A percentile compares a stretch with the other conserved stretches of the same genome.
Conservation (phyloP, 257 asterid genomes). For the Przewalskia tangutica region DNA sequence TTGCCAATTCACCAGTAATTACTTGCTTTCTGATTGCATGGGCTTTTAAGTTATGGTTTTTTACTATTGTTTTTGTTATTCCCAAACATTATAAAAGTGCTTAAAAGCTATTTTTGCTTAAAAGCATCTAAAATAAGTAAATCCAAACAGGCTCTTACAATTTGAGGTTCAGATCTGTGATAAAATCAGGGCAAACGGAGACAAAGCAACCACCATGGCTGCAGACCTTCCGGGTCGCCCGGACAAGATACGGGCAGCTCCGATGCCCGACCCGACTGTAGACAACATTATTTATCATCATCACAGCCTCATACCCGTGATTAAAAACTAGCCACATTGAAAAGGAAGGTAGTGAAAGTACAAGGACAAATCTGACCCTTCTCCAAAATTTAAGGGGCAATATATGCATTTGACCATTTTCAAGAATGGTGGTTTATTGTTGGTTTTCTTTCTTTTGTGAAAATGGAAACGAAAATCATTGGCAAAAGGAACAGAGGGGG, state of each 20-base stretch:
- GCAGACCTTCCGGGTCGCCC: not conserved
- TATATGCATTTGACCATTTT: too few species aligned
- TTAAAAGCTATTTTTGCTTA: too few species aligned
- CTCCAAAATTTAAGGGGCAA: too few species aligned
- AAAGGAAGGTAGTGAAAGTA: not conserved
- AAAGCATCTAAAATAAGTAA: too few species aligned
- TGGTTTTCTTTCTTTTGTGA: not conserved
- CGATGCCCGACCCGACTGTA: not conserved
- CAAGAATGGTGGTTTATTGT: not conserved
- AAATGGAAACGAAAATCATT: not conserved
- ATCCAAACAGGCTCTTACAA: too few species aligned
- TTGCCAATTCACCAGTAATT: too few species aligned
- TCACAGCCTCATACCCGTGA: not conserved
- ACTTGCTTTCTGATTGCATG: too few species aligned
- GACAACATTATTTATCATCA: not conserved
- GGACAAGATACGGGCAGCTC: not conserved
- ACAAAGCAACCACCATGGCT: not conserved
- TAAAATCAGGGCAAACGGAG: not conserved
- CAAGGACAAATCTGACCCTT: too few species aligned
- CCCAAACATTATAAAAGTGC: too few species aligned
- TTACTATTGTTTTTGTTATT: too few species aligned
- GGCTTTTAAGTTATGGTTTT: too few species aligned
- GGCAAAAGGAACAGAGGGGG: not conserved
- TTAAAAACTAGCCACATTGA: not conserved
- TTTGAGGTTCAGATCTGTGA: not conserved